These are phyloP conservation scores for Aspergillus arachidicola DNA, from an alignment of 2,329 filamentous ascomycete genomes.

Conservation along the genomic window DNA sequence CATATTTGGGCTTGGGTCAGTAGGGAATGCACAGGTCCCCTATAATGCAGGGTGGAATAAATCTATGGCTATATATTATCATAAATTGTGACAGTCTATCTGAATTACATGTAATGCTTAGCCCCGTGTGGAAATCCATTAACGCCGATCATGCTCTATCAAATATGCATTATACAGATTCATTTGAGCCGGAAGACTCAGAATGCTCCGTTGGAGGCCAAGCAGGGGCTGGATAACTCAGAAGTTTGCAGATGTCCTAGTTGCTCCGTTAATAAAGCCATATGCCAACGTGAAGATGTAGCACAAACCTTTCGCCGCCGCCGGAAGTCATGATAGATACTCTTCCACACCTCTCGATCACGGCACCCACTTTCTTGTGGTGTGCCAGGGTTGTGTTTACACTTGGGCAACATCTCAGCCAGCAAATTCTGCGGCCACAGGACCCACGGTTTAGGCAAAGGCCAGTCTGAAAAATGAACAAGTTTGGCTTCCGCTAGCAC, in stretches of 20 bases:
- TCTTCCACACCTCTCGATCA: conserved; percentile 41
- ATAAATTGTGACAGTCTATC: neutral
- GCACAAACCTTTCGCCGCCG: conserved; percentile 25
- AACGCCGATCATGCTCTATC: neutral
- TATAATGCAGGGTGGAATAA: neutral
- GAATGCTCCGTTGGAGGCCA: conserved; percentile 25
- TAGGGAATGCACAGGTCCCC: neutral
- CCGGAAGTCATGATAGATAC: conserved; percentile 41
- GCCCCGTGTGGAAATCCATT: neutral
- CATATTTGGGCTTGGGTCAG: neutral
- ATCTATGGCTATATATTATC: neutral
- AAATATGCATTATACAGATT: neutral
- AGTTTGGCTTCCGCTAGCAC: conserved; percentile 64
- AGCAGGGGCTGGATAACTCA: conserved; percentile 40
- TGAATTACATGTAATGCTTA: neutral
- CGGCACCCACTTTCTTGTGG: conserved; percentile 40
- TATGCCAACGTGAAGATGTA: neutral
- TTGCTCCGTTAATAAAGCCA: conserved; percentile 1
- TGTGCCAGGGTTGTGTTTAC: conserved; percentile 38
- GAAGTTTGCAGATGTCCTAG: conserved; percentile 23
- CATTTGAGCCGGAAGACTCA: neutral
- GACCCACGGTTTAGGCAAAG: conserved; percentile 67
- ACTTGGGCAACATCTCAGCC: conserved; percentile 36
- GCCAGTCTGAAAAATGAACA: conserved; percentile 73
- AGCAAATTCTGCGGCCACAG: conserved; percentile 41